A percentile compares a stretch with the other conserved stretches of the same genome.
Conservation (phyloP, 129 eudicot species). For the Helichrysum umbraculigerum region DNA sequence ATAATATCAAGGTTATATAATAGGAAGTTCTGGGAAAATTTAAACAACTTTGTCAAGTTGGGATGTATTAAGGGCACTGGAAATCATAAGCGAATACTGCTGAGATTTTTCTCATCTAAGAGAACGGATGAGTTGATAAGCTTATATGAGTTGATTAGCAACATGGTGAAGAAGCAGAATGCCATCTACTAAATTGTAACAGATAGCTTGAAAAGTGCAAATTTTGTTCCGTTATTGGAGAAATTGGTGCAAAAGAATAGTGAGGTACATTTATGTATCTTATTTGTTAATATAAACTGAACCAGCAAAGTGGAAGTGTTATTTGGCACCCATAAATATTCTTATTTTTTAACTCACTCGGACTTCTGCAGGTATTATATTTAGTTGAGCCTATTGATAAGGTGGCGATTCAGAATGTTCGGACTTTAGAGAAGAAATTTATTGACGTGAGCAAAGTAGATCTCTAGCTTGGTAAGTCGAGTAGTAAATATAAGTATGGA, state of each 20-base stretch:
- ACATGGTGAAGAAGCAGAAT: slow-evolving; percentile 82
- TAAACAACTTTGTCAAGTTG: slow-evolving; percentile 73
- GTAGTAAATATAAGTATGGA: background rate
- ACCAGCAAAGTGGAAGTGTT: too few relatives aligned
- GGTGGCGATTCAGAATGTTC: slow-evolving; percentile 87
- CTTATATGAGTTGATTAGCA: slow-evolving; percentile 69
- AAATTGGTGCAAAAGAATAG: slow-evolving; percentile 79
- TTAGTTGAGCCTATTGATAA: slow-evolving; percentile 92
- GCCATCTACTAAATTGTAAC: slow-evolving; percentile 90
- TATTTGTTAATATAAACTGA: background rate
- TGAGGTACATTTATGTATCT: slow-evolving; percentile 51
- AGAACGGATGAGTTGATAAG: slow-evolving; percentile 82
- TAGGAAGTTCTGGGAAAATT: slow-evolving; percentile 96
- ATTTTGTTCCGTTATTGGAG: slow-evolving; percentile 86
- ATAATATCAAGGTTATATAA: slow-evolving; percentile 72
- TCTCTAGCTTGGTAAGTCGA: slow-evolving; percentile 83
- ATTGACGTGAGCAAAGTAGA: slow-evolving; percentile 99
- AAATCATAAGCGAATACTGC: slow-evolving; percentile 72
- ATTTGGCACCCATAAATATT: too few relatives aligned
- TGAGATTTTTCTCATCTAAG: slow-evolving; percentile 69
- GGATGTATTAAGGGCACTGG: slow-evolving; percentile 90
- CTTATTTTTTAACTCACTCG: too few relatives aligned
- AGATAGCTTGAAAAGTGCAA: slow-evolving; percentile 93
- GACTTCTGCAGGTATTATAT: slow-evolving; percentile 39
- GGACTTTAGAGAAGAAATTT: slow-evolving; percentile 87